Evolutionary conservation across 2,329 filamentous ascomycete genomes (phyloP).

Genomic region (Teratosphaeria pseudoeucalypti): DNA sequence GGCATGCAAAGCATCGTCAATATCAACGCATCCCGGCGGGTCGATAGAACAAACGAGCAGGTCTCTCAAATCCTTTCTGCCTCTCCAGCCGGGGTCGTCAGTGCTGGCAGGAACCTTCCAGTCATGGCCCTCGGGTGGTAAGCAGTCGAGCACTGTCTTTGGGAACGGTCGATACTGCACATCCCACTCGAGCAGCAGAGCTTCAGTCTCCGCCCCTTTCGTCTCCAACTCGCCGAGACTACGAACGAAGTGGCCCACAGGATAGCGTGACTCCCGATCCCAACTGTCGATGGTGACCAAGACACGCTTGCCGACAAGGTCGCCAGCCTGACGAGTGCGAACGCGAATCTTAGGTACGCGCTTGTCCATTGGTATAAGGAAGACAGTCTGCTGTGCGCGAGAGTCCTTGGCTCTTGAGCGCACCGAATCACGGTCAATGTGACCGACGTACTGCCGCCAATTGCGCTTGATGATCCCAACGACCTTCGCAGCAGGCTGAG

Average conservation of each 20-base stretch:
- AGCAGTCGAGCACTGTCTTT: conserved; percentile 85
- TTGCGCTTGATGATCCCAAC: conserved; percentile 91
- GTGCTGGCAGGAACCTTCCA: conserved; percentile 80
- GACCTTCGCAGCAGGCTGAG: conserved; percentile 84
- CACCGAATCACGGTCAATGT: conserved; percentile 80
- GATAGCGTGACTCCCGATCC: conserved; percentile 88
- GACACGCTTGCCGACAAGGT: conserved; percentile 82
- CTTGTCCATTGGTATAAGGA: conserved; percentile 96
- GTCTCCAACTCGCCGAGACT: conserved; percentile 89
- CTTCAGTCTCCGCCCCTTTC: conserved; percentile 96
- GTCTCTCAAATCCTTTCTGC: conserved; percentile 70
- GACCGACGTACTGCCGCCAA: conserved; percentile 95
- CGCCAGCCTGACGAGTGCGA: conserved; percentile 77
- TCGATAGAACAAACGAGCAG: conserved; percentile 96
- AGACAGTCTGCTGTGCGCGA: conserved; percentile 81
- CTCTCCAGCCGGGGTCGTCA: conserved; percentile 78
- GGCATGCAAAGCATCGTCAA: conserved; percentile 92
- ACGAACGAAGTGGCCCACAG: conserved; percentile 85
- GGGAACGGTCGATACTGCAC: conserved; percentile 97
- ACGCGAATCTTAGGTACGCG: conserved; percentile 92
- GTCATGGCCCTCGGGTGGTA: conserved; percentile 81
- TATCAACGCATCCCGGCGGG: conserved; percentile 90
- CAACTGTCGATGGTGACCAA: conserved; percentile 90
- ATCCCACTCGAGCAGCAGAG: conserved; percentile 85
- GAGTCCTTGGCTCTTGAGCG: conserved; percentile 63